A percentile compares a stretch with the other conserved stretches of the same genome.
Conservation (phyloP, 805 yeast species). For the Pichia exigua region DNA sequence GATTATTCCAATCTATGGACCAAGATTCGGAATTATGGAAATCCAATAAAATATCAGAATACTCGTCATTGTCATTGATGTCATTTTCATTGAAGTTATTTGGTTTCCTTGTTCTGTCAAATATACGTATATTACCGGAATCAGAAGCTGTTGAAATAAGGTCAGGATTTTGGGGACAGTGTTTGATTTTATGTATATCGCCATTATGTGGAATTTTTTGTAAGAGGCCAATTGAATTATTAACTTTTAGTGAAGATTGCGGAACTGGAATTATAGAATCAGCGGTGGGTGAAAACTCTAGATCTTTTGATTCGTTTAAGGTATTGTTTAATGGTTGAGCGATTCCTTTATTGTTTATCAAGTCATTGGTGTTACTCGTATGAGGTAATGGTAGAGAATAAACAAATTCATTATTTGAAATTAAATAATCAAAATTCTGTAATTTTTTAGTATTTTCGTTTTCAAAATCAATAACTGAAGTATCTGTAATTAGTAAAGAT, state of each 20-base stretch:
- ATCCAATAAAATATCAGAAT: conserved; percentile 20
- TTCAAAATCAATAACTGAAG: not conserved
- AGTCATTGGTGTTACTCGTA: conserved; percentile 5
- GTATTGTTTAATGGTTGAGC: not conserved
- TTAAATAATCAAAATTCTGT: conserved; percentile 29
- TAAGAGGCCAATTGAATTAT: conserved; percentile 16
- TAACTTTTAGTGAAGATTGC: not conserved
- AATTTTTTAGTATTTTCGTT: not conserved
- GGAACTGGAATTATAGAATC: not conserved
- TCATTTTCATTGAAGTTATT: conserved; percentile 29
- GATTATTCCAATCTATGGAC: conserved; percentile 69
- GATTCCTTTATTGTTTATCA: not conserved
- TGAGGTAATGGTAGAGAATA: conserved; percentile 10
- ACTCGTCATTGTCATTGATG: conserved; percentile 10
- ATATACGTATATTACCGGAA: conserved; percentile 56
- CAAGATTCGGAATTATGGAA: conserved; percentile 47
- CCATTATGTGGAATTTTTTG: conserved; percentile 64
- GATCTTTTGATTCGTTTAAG: not conserved
- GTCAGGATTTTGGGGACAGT: conserved; percentile 84
- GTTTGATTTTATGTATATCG: conserved; percentile 64
- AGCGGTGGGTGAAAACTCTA: not conserved
- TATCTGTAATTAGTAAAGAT: conserved; percentile 13
- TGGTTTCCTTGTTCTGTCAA: conserved; percentile 80
- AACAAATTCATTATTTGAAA: conserved; percentile 28
- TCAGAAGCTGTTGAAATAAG: conserved; percentile 65